Base-by-base conservation (phyloP, 306 rosid genomes). In the Geum urbanum region DNA sequence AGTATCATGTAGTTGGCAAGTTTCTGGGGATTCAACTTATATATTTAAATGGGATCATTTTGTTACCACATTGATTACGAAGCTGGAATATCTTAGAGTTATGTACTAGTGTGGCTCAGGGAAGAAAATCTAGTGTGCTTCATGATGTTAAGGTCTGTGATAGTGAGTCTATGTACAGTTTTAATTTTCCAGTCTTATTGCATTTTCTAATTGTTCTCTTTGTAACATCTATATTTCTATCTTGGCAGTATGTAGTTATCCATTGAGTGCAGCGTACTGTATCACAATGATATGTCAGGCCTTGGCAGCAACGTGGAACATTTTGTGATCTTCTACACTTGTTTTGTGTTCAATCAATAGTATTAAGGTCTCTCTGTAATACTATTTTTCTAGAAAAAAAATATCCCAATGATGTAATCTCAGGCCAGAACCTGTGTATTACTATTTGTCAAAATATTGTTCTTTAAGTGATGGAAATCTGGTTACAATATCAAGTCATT, bases 181-280 rank as follows among this genome's bases (percentile, higher is more conserved):
- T 24, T 24, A 0, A 24, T 24, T 24, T 24, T 24, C 27, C 27
- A 24, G 27, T 24, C 27, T 32, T 32, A 2, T 27, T 27, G 32
- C 32, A 27, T 27, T 27, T 27, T 27, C 32, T 27, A 27, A 27
- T 16, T 16, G 22, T 49, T 54, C 15, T 6, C 7, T n/a, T n/a
- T 39, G 1, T 9, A 39, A 49, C 19, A 12, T 47, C 20, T 46
- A 0, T 32, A n/a, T 19, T 0, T 10, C 24, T 5, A 18, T 3
- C 65, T 66, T 39, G 75, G 83, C 91, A 90, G 90, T 87, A 63
- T 90, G 88, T 56, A 83, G 78, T 8, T 90, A 84, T 70, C 91
- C 91, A 24, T 72, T 86, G 62, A 90, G 91, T 74, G 96, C 95
- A 66, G 95, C 91, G 2, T 79, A 66, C 72, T 90, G 96, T 52